Evolutionary conservation across 1,139 yeast genomes (phyloP).

Genomic region (Suhomyces bolitotheri): DNA sequence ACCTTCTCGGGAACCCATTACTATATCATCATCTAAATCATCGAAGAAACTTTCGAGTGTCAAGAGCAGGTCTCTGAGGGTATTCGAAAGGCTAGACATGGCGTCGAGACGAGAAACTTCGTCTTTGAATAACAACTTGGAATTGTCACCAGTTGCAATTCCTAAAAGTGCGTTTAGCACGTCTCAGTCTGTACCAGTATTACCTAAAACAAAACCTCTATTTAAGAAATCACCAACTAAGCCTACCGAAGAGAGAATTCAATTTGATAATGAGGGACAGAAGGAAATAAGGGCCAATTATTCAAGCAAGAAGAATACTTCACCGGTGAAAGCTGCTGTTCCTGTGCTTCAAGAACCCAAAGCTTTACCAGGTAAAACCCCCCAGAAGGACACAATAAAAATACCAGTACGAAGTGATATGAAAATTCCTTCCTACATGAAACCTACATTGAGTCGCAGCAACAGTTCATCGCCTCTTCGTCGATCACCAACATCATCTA

Average conservation of each 20-base stretch:
- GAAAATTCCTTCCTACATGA: slow-evolving; percentile 14
- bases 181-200: background rate
- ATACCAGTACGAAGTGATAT: too few relatives aligned
- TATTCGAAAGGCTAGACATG: slow-evolving; percentile 20
- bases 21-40: slow-evolving; percentile 16
- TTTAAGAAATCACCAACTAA: too few relatives aligned
- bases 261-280: background rate
- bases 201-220: background rate
- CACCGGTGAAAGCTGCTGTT: too few relatives aligned
- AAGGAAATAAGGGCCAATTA: background rate
- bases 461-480: slow-evolving; percentile 11
- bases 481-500: slow-evolving; percentile 1
- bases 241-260: too few relatives aligned
- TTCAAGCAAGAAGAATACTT: too few relatives aligned
- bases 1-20: slow-evolving; percentile 44
- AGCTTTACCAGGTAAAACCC: too few relatives aligned
- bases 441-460: slow-evolving; percentile 10
- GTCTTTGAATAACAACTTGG: slow-evolving; percentile 11
- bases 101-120: slow-evolving; percentile 17
- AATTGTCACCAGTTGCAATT: slow-evolving; percentile 19
- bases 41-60: slow-evolving; percentile 10
- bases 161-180: slow-evolving; percentile 4
- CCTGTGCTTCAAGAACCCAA: too few relatives aligned
- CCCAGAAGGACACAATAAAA: too few relatives aligned
- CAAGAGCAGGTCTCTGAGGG: slow-evolving; percentile 18